Evolutionary conservation across 441 rosid species (phyloP).

Genomic region (Raphanus hybrid): DNA sequence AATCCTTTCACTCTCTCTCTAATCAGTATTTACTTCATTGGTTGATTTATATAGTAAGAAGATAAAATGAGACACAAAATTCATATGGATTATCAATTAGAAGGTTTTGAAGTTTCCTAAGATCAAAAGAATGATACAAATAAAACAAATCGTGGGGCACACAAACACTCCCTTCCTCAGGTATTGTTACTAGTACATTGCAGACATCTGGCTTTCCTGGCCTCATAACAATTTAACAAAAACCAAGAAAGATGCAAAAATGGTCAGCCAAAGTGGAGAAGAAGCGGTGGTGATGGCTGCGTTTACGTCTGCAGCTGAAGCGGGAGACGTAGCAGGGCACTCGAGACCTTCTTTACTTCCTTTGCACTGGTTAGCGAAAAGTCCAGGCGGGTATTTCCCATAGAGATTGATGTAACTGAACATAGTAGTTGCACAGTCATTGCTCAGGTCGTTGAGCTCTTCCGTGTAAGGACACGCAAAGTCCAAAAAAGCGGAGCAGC

Average conservation of each 20-base stretch:
- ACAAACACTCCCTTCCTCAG: slow-evolving; percentile 18
- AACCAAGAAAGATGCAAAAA: slow-evolving; percentile 34
- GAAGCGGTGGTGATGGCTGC: slow-evolving; percentile 29
- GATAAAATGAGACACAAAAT: slow-evolving; percentile 22
- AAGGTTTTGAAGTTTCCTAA: slow-evolving; percentile 13
- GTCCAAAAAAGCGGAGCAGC: slow-evolving; percentile 67
- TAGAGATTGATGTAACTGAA: slow-evolving; percentile 84
- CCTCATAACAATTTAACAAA: slow-evolving; percentile 24
- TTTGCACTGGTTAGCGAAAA: slow-evolving; percentile 67
- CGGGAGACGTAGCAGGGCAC: slow-evolving; percentile 59
- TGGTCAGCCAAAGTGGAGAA: slow-evolving; percentile 40
- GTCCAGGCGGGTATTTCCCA: slow-evolving; percentile 86
- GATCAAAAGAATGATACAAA: slow-evolving; percentile 30
- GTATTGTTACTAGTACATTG: background rate
- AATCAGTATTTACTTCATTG: slow-evolving; percentile 12
- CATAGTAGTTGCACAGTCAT: slow-evolving; percentile 74
- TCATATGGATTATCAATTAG: slow-evolving; percentile 22
- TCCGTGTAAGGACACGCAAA: slow-evolving; percentile 79
- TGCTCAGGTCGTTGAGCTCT: slow-evolving; percentile 58
- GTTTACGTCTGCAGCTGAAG: slow-evolving; percentile 31
- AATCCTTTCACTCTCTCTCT: slow-evolving; percentile 9
- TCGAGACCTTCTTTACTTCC: slow-evolving; percentile 69
- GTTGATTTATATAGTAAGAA: slow-evolving; percentile 15
- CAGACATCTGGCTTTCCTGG: background rate
- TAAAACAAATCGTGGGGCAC: slow-evolving; percentile 38